Conservation (phyloP, 2,329 filamentous ascomycete species). For the Pseudocercospora pini-densiflorae region DNA sequence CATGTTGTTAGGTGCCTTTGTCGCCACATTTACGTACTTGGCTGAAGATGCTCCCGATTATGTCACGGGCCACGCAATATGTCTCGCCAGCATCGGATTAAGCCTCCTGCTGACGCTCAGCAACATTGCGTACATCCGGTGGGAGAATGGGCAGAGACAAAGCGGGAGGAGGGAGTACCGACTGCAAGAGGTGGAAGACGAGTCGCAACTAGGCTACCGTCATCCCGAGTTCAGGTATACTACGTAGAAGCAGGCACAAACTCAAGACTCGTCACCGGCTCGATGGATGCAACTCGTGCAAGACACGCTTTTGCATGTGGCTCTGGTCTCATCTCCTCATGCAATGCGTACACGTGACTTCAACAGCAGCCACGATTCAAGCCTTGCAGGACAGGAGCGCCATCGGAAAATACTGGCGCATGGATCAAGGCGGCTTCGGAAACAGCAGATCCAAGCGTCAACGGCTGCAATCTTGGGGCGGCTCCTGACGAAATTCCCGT, state of each 20-base stretch:
- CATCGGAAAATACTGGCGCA: conserved; percentile 2
- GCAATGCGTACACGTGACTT: neutral
- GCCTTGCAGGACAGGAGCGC: neutral
- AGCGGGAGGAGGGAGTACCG: conserved; percentile 45
- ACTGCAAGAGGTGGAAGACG: conserved; percentile 38
- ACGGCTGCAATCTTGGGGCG: conserved; percentile 2
- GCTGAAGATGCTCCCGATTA: conserved; percentile 48
- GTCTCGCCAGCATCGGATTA: conserved; percentile 46
- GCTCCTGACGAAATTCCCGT: neutral
- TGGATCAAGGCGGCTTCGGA: neutral
- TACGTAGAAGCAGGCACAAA: conserved; percentile 9
- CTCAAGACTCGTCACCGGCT: neutral
- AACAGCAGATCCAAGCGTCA: conserved; percentile 8
- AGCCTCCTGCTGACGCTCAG: conserved; percentile 39
- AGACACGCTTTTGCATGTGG: neutral
- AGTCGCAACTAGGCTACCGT: conserved; percentile 43
- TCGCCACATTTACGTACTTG: conserved; percentile 53
- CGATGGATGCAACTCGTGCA: neutral
- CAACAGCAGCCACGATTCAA: neutral
- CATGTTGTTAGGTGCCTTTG: conserved; percentile 42
- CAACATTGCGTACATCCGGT: conserved; percentile 46
- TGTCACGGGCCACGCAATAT: conserved; percentile 48
- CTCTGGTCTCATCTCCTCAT: neutral
- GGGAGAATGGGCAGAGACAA: conserved; percentile 47
- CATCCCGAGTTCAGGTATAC: conserved; percentile 50